Evolutionary conservation across 2,329 filamentous ascomycete species (phyloP), one percentile per base, ranked within the genome.

Genomic region (Diaporthe australafricana): DNA sequence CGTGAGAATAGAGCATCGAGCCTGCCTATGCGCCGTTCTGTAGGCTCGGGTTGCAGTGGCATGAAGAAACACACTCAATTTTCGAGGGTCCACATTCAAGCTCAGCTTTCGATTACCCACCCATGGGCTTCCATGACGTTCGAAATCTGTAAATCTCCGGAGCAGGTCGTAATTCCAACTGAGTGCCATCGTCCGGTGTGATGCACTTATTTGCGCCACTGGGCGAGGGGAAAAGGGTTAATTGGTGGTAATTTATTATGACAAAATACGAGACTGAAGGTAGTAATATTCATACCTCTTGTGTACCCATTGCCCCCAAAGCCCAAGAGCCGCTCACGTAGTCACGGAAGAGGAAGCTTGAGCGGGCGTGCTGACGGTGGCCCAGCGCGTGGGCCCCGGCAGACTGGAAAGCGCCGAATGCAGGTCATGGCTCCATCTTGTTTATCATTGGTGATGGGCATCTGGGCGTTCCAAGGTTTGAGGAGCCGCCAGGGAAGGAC

Each of bases 401-500:
- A 48, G 20, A n/a, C 60, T 48, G 60, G 42, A 63, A 30, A 63
- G 30, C n/a, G 60, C 60, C 30, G 42, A 38, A 38, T 65, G 45
- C 45, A 65, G n/a, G 60, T 50, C 42, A 50, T 50, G 50, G 68
- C 65, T 35, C 25, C 56, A 63, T 62, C 50, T 55, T 57, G 27
- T 17, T 38, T 42, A 32, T 32, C 50, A 55, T 42, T 68, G 45
- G 60, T 45, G 60, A 65, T 65, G 42, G 42, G 60, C 60, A 65
- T 27, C 60, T 65, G 45, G 45, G 60, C 60, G 14, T 50, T 50
- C 60, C 60, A 38, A 65, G 45, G 60, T 65, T 65, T 42, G 60
- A 65, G 60, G 45, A 20, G 60, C 30, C 42, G 47, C 67, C 69
- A 67, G 60, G 69, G 69, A 57, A 56, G 57, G 65, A 16, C 69